phyloP scores from a whole-genome alignment of 179 eudicot species.

The Spinacia oleracea region DNA sequence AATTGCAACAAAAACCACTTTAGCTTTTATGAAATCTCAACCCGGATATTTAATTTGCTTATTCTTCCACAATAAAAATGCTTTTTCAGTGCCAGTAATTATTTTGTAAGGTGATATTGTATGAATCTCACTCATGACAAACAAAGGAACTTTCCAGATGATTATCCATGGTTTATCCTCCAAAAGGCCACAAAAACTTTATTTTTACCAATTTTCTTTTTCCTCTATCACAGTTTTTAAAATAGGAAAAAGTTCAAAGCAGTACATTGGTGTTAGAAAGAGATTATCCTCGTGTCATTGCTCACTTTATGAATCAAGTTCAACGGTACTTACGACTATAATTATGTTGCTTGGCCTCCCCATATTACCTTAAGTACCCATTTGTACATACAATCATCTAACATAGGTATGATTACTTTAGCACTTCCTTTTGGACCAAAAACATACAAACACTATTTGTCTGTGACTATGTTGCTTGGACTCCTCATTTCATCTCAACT shows the following conservation, averaged over 20 bases:
- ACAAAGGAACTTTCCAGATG: not conserved
- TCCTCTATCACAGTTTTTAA: not conserved
- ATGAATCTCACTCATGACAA: not conserved
- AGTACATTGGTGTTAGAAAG: not conserved
- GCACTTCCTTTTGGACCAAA: too few relatives aligned
- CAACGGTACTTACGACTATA: not conserved
- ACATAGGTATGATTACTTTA: not conserved
- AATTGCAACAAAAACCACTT: slow-evolving; percentile 2
- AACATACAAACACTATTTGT: too few relatives aligned
- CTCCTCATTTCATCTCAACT: not conserved
- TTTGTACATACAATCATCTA: not conserved
- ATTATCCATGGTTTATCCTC: not conserved
- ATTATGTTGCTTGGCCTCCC: not conserved
- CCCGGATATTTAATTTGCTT: not conserved
- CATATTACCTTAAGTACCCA: not conserved
- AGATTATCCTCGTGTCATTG: not conserved
- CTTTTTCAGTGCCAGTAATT: not conserved
- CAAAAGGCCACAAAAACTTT: not conserved
- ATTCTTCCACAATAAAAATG: not conserved
- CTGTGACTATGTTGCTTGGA: not conserved
- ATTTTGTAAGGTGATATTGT: not conserved
- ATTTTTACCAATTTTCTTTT: not conserved
- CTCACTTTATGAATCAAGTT: not conserved
- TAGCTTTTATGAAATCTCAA: not conserved
- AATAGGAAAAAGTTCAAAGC: not conserved